Base-by-base conservation (phyloP, 352 stramenopile genomes). In the Phytophthora tubulina region DNA sequence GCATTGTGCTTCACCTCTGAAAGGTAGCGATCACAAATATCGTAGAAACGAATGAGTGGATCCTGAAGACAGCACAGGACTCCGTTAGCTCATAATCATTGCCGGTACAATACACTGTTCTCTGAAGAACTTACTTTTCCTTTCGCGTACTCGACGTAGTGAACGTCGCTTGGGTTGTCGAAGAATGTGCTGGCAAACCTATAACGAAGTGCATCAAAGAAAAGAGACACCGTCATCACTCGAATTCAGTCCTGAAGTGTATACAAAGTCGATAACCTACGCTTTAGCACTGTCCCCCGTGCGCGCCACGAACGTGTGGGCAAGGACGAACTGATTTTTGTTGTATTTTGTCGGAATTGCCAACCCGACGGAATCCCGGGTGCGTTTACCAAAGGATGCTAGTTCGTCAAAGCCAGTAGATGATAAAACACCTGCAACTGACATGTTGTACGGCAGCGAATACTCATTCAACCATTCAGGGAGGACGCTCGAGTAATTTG, bases 101-200 rank as follows among this genome's bases (percentile, higher is more conserved):
- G 49, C 15, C 35, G 21, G 9, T 56, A 21, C 5, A 49, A 42
- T 6, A 7, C 50, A 3, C 2, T 5, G 1, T 36, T 6, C 38
- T 32, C 21, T 27, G 21, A 27, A 27, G 10, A 58, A 70, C 66
- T 33, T 55, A 87, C 81, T n/a, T 89, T 79, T 63, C 77, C 59
- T 32, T 84, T 73, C 8, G 82, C 67, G 21, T 85, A 84, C 52
- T 86, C 70, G 31, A 86, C 69, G 74, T 85, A 88, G 14, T 80
- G 42, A 55, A 94, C 76, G 3, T 81, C 72, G 10, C 66, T 52
- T 1, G 84, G 71, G 30, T 93, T 92, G 9, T 68, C 50, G 63
- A 94, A 95, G 57, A 89, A 95, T 36, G 69, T 74, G 30, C 49
- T 68, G 7, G 70, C 78, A 67, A 93, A 95, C 15, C 84, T 92